phyloP scores from a whole-genome alignment of 345 rosid genomes.

The Eucalyptus sp. region DNA sequence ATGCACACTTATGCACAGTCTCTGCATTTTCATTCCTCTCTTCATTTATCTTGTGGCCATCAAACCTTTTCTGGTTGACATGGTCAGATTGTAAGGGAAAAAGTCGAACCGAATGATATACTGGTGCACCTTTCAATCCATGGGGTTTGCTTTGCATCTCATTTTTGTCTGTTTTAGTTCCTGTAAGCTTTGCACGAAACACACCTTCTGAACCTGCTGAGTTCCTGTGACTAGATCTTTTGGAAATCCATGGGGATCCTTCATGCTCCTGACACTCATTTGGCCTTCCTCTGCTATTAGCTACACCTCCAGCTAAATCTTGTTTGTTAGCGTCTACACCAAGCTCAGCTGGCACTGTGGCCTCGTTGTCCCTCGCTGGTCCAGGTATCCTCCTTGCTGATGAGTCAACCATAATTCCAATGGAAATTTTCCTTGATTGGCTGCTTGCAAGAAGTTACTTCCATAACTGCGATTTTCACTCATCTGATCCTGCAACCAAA shows the following conservation, averaged over 20 bases:
- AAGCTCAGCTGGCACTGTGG: conserved; percentile 9
- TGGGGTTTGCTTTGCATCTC: conserved; percentile 19
- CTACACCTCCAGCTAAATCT: conserved; percentile 9
- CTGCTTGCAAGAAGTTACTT: conserved; percentile 45
- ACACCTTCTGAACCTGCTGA: conserved; percentile 18
- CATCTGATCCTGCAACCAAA: conserved; percentile 41
- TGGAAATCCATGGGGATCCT: conserved; percentile 52
- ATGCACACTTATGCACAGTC: conserved; percentile 34
- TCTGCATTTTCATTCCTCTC: conserved; percentile 16
- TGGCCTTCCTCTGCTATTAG: conserved; percentile 18
- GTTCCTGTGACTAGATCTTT: conserved; percentile 23
- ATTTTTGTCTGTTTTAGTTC: conserved; percentile 13
- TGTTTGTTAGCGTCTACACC: conserved; percentile 14
- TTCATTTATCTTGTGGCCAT: conserved; percentile 26
- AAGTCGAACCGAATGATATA: conserved; percentile 8
- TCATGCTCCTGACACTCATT: conserved; percentile 22
- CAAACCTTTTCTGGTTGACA: conserved; percentile 10
- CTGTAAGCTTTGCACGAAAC: conserved; percentile 8
- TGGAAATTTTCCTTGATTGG: conserved; percentile 74
- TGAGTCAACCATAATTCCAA: conserved; percentile 60
- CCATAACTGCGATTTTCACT: conserved; percentile 46
- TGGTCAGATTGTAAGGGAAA: conserved; percentile 20
- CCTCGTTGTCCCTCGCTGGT: conserved; percentile 14
- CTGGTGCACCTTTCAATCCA: conserved; percentile 19
- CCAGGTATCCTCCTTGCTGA: conserved; percentile 21